phyloP scores from a whole-genome alignment of 345 rosid species.

The Bruguiera sexangula region DNA sequence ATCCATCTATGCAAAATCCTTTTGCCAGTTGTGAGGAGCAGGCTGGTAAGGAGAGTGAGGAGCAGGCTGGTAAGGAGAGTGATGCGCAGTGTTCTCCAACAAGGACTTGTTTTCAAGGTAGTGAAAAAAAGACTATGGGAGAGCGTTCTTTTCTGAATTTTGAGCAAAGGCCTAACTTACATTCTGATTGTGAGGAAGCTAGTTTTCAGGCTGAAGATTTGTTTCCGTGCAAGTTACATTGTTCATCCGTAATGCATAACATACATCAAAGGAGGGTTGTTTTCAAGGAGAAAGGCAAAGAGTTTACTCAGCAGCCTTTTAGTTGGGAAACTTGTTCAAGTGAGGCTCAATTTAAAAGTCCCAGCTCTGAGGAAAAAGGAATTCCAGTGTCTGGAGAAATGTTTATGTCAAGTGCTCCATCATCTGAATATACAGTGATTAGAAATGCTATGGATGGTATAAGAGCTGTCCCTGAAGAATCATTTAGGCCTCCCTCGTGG shows the following conservation, averaged over 20 bases:
- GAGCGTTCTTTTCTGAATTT: background rate
- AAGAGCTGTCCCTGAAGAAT: too few relatives aligned
- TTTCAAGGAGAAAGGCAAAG: conserved; percentile 7
- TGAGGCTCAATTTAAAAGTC: conserved; percentile 15
- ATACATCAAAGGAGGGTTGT: conserved; percentile 22
- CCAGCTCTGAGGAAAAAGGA: too few relatives aligned
- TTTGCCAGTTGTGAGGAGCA: conserved; percentile 13
- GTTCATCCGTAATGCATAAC: conserved; percentile 21
- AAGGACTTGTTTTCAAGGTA: background rate
- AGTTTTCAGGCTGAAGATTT: conserved; percentile 12
- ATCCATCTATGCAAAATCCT: conserved; percentile 17
- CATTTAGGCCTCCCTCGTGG: background rate
- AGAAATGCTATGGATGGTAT: conserved; percentile 13
- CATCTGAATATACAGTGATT: conserved; percentile 14
- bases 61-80: conserved; percentile 7
- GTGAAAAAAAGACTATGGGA: conserved; percentile 3
- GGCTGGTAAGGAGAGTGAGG: background rate
- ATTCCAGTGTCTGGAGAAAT: background rate
- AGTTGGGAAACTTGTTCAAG: conserved; percentile 14
- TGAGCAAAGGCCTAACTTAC: background rate
- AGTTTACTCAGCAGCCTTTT: conserved; percentile 5
- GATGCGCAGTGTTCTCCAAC: background rate
- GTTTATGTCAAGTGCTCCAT: conserved; percentile 8
- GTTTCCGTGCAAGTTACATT: conserved; percentile 13
- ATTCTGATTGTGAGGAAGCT: conserved; percentile 9